Base-by-base conservation (phyloP, 2,329 filamentous ascomycete genomes). In the Fusarium sp. region DNA sequence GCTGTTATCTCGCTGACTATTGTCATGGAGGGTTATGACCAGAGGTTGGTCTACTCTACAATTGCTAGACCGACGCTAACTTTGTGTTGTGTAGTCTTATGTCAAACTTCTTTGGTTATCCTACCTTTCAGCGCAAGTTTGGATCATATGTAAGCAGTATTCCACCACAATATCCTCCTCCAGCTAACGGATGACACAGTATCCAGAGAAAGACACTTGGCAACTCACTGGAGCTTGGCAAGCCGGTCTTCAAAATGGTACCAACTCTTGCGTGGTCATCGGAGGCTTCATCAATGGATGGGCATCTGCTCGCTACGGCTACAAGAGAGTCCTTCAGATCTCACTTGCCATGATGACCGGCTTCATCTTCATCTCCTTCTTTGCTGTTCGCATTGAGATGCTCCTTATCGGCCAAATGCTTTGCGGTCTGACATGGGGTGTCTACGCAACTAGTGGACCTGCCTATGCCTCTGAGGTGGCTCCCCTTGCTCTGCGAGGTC, bases 271-370 rank as follows among this genome's bases (percentile, higher is more conserved):
- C 33, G 61, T 67, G 7, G 69, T 74, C 2, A 69, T 74, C 20
- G 72, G 73, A 8, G 67, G 65, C 10, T 69, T 70, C 46, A 67
- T 71, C 18, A 74, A 74, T 16, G 73, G 72, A 0, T 71, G 65
- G 69, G 69, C 68, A 2, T 72, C 69, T 0, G 67, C 67, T 2
- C 55, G 64, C 0, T 73, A 64, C 1, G 73, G 73, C 4, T 74
- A 73, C 29, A 58, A 85, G 11, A 84, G 83, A 70, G 88, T 85
- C 4, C 82, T 89, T 67, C 83, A 86, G 34, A 80, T 69, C 14
- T 85, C 83, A 2, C 66, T 83, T 51, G 67, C 76, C 4, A 60
- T 71, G 72, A 72, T 81, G 0, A 63, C 70, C 0, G 73, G 65
- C 6, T 72, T 78, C 18, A 73, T 79, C 20, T 77, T 78, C 11